Conservation (phyloP, 306 rosid species). For the Astragalus membranaceus region DNA sequence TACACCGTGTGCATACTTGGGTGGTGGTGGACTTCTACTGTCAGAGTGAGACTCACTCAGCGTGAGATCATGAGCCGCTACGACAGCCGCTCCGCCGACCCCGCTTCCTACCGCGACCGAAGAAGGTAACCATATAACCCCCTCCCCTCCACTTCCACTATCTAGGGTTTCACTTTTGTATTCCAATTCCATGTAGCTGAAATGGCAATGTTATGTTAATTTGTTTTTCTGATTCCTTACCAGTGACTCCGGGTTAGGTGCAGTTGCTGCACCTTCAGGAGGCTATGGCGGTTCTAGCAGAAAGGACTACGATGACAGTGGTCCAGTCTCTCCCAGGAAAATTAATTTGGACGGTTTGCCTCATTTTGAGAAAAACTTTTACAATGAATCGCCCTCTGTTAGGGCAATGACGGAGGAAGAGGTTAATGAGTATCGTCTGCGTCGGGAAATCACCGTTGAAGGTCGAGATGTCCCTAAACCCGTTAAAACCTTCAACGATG, state of each 20-base stretch:
- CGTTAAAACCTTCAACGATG: slow-evolving; percentile 64
- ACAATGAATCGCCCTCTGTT: slow-evolving; percentile 63
- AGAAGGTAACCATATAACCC: slow-evolving; percentile 43
- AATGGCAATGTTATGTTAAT: slow-evolving; percentile 14
- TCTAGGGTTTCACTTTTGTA: neutral
- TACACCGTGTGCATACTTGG: neutral
- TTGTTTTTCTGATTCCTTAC: slow-evolving; percentile 26
- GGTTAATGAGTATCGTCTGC: slow-evolving; percentile 62
- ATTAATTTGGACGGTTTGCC: slow-evolving; percentile 88
- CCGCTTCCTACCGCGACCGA: slow-evolving; percentile 86
- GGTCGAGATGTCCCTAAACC: slow-evolving; percentile 97
- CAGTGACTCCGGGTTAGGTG: slow-evolving; percentile 86
- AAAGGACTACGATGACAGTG: slow-evolving; percentile 52
- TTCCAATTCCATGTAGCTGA: neutral
- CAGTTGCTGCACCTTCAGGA: slow-evolving; percentile 22
- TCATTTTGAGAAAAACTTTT: slow-evolving; percentile 91
- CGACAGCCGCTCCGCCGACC: slow-evolving; percentile 93
- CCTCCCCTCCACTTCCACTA: neutral
- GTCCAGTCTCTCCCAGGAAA: slow-evolving; percentile 48
- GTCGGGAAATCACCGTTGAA: slow-evolving; percentile 85
- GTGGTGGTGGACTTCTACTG: neutral
- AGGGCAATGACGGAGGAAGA: slow-evolving; percentile 77
- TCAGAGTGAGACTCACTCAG: neutral
- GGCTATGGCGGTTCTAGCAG: slow-evolving; percentile 51
- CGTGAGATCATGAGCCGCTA: slow-evolving; percentile 73